Conservation (phyloP, 169 alveolate species). For the Plasmodium yoelii region DNA sequence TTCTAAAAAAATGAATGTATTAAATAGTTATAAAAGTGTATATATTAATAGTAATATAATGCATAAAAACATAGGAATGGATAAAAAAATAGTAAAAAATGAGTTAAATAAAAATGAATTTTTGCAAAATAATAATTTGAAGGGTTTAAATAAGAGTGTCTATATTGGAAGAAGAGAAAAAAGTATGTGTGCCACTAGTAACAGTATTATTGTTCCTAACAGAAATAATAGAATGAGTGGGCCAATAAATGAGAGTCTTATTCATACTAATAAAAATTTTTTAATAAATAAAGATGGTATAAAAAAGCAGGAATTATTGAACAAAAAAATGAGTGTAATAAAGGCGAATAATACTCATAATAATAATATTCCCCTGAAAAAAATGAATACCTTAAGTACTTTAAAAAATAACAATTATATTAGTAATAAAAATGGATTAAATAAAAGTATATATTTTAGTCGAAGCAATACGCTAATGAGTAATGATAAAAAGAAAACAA, state of each 20-base stretch:
- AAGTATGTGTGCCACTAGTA: no score
- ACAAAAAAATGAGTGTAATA: slow-evolving; percentile 10
- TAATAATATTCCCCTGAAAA: slow-evolving; percentile 43
- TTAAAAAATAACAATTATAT: not conserved
- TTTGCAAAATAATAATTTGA: slow-evolving; percentile 1
- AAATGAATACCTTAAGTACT: slow-evolving; percentile 5
- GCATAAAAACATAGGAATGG: not conserved
- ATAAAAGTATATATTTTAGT: slow-evolving; percentile 16
- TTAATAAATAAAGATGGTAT: slow-evolving; percentile 16
- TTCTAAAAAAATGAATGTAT: slow-evolving; percentile 8
- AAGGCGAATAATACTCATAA: slow-evolving; percentile 27
- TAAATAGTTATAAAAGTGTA: slow-evolving; percentile 9
- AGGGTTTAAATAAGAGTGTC: slow-evolving; percentile 34
- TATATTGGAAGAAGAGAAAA: slow-evolving; percentile 27
- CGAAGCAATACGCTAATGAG: slow-evolving; percentile 28
- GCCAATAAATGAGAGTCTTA: slow-evolving; percentile 7
- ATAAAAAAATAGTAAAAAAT: slow-evolving; percentile 17
- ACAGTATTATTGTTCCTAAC: not conserved
- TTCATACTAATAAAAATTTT: slow-evolving; percentile 2
- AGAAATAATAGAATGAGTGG: not conserved
- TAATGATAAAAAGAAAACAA: not conserved
- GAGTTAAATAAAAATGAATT: slow-evolving; percentile 14
- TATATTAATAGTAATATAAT: not conserved
- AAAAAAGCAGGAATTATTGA: slow-evolving; percentile 6
- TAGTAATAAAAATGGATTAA: slow-evolving; percentile 1